Conservation (phyloP, 2,329 filamentous ascomycete genomes). For the Hypoxylon rubiginosum region DNA sequence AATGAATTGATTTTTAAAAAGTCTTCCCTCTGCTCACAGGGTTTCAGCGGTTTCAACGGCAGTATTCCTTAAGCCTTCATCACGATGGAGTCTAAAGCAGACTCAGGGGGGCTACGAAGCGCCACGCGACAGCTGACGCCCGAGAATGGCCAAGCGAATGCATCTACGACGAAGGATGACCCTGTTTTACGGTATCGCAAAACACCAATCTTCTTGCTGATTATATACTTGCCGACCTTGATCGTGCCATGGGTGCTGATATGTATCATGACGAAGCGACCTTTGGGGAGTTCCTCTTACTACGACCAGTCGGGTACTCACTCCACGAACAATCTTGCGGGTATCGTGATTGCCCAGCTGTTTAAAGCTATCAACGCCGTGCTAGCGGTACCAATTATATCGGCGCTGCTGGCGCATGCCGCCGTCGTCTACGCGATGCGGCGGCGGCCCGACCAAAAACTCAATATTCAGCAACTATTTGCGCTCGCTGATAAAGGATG, state of each 20-base stretch:
- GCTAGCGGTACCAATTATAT: constrained; percentile 39
- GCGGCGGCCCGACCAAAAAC: constrained; percentile 25
- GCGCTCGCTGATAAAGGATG: constrained; percentile 43
- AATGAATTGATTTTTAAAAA: no score
- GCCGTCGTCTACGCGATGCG: constrained; percentile 42
- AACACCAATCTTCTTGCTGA: constrained; percentile 16
- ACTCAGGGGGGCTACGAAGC: not conserved
- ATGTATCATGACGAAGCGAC: constrained; percentile 29
- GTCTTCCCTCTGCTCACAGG: no score
- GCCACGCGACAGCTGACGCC: not conserved
- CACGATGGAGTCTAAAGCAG: not conserved
- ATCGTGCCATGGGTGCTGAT: constrained; percentile 35
- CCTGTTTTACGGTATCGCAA: constrained; percentile 22
- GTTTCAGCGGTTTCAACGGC: no score
- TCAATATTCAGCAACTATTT: constrained; percentile 42
- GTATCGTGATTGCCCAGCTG: constrained; percentile 7
- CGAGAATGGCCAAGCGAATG: not conserved
- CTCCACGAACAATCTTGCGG: constrained; percentile 7
- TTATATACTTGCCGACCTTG: constrained; percentile 33
- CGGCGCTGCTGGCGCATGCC: constrained; percentile 33
- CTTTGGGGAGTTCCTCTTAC: constrained; percentile 25
- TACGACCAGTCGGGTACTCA: constrained; percentile 17
- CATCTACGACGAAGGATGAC: not conserved
- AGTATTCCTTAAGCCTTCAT: no score
- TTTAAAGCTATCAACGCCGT: constrained; percentile 33